Conservation (phyloP, 768 basidiomycete species). For the Chlorophyllum brunneum region DNA sequence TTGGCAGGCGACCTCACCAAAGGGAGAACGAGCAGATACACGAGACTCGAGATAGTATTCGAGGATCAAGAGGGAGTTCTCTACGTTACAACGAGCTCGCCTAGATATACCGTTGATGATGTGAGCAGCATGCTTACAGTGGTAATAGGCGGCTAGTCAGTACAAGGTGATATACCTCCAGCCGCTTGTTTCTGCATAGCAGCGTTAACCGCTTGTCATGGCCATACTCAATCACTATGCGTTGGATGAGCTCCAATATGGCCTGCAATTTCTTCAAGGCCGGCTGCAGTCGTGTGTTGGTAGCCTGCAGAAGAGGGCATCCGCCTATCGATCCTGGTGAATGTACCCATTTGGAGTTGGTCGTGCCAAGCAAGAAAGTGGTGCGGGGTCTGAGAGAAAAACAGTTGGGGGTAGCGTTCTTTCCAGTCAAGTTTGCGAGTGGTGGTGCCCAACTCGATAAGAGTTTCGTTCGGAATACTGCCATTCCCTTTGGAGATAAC, state of each 20-base stretch:
- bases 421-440: slow-evolving; percentile 46
- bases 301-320: slow-evolving; percentile 32
- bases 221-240: slow-evolving; percentile 48
- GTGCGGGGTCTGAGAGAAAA: slow-evolving; percentile 63
- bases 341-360: slow-evolving; percentile 36
- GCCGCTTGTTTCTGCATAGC: slow-evolving; percentile 40
- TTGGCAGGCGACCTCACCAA: too few species aligned
- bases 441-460: slow-evolving; percentile 46
- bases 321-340: slow-evolving; percentile 45
- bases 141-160: too few species aligned
- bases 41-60: too few species aligned
- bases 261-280: slow-evolving; percentile 34
- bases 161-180: slow-evolving; percentile 54
- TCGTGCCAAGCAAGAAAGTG: slow-evolving; percentile 58
- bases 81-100: too few species aligned
- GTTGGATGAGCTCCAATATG: slow-evolving; percentile 40
- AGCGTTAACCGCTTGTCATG: slow-evolving; percentile 49
- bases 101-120: too few species aligned
- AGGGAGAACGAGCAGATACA: too few species aligned
- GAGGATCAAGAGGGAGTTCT: too few species aligned
- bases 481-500: slow-evolving; percentile 27
- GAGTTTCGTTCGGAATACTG: slow-evolving; percentile 33
- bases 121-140: too few species aligned
- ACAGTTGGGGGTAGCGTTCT: slow-evolving; percentile 64
- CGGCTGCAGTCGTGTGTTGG: slow-evolving; percentile 28